Evolutionary conservation across 169 alveolate species (phyloP).

Genomic region (Cryptosporidium meleagridis): DNA sequence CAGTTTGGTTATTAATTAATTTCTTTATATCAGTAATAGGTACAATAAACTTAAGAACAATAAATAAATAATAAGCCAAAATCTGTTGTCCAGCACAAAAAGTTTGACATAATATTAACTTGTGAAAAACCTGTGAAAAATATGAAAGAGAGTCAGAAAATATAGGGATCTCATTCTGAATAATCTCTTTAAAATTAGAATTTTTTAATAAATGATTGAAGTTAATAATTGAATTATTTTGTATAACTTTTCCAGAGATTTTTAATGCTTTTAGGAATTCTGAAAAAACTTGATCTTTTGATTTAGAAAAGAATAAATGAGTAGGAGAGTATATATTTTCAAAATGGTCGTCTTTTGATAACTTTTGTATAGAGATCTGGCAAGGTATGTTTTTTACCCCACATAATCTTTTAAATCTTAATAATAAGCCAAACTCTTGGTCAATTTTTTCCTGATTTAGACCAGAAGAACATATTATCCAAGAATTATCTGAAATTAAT

Average conservation of each 20-base stretch:
- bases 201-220: not conserved
- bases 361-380: conserved; percentile 1
- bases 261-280: conserved; percentile 26
- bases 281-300: not conserved
- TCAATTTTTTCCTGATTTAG: not conserved
- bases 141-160: conserved; percentile 3
- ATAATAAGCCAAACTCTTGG: not conserved
- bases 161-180: conserved; percentile 10
- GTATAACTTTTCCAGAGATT: conserved; percentile 21
- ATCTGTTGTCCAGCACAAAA: conserved; percentile 44
- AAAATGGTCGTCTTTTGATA: not conserved
- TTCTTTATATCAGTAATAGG: not conserved
- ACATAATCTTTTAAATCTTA: conserved; percentile 3
- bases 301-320: conserved; percentile 17
- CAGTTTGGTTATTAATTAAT: not conserved
- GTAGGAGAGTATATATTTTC: conserved; percentile 1
- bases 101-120: conserved; percentile 2
- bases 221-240: not conserved
- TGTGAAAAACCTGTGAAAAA: conserved; percentile 2
- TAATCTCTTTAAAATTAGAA: not conserved
- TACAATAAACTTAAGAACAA: not conserved
- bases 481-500: not conserved
- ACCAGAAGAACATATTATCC: not conserved
- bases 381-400: not conserved
- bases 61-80: conserved; percentile 38